A percentile compares a stretch with the other conserved stretches of the same genome.
These are phyloP conservation scores for Annulohypoxylon truncatum DNA, from an alignment of 2,329 filamentous ascomycete genomes.

Conservation along the genomic window DNA sequence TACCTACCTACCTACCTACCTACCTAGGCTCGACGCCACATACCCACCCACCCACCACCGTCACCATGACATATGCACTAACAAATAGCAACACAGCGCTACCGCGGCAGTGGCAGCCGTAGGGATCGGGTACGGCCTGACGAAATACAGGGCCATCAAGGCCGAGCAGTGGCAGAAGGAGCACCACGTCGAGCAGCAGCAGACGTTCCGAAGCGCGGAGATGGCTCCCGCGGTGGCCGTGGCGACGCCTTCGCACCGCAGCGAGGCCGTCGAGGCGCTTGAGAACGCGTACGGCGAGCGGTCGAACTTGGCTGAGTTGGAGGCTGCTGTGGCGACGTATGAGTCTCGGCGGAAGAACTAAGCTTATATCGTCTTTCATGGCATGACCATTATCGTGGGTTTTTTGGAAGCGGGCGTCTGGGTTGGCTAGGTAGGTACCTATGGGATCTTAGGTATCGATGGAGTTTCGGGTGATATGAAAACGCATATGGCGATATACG, in stretches of 20 bases:
- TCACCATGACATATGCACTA: slow-evolving; percentile 27
- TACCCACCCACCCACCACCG: too few species aligned
- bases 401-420: slow-evolving; percentile 22
- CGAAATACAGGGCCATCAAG: slow-evolving; percentile 46
- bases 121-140: slow-evolving; percentile 50
- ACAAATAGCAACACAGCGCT: slow-evolving; percentile 42
- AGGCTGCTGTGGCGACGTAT: slow-evolving; percentile 61
- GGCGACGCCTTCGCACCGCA: slow-evolving; percentile 44
- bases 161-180: slow-evolving; percentile 37
- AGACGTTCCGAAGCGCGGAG: slow-evolving; percentile 46
- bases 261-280: slow-evolving; percentile 53
- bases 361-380: not conserved
- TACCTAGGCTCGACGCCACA: slow-evolving; percentile 7
- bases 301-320: slow-evolving; percentile 60
- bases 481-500: not conserved
- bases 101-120: slow-evolving; percentile 50
- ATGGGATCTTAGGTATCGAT: slow-evolving; percentile 8
- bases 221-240: slow-evolving; percentile 43
- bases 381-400: slow-evolving; percentile 1
- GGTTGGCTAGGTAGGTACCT: too few species aligned
- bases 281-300: slow-evolving; percentile 64
- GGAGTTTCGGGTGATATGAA: slow-evolving; percentile 17
- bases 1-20: too few species aligned
- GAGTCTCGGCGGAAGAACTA: slow-evolving; percentile 48
- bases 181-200: slow-evolving; percentile 38